These are phyloP conservation scores for Sporisorium reilianum DNA, from an alignment of 1,284 basidiomycete species.

Conservation along the genomic window DNA sequence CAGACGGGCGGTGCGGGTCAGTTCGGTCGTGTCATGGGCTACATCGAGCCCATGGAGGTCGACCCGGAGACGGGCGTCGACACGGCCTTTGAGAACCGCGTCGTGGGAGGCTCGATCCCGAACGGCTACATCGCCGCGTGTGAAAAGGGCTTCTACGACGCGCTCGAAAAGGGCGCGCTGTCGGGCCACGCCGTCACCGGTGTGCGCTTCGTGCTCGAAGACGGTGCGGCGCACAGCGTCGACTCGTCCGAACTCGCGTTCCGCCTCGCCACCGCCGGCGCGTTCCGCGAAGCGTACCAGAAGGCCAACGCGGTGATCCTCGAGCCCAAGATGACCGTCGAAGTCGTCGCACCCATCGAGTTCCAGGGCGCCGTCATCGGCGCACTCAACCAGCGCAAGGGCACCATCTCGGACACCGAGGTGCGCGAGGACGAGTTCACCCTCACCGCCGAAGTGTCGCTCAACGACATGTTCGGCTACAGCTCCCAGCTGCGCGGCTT, in stretches of 20 bases:
- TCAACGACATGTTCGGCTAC: slow-evolving; percentile 99
- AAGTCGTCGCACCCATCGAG: slow-evolving; percentile 94
- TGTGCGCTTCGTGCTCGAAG: slow-evolving; percentile 87
- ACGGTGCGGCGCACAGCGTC: slow-evolving; percentile 92
- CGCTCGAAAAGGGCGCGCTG: slow-evolving; percentile 88
- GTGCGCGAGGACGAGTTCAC: slow-evolving; percentile 98
- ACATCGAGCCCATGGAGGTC: slow-evolving; percentile 88
- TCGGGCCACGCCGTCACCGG: slow-evolving; percentile 91
- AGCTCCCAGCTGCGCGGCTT: slow-evolving; percentile 78
- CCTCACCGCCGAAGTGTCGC: slow-evolving; percentile 86
- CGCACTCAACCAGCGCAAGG: slow-evolving; percentile 90
- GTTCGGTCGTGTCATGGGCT: slow-evolving; percentile 90
- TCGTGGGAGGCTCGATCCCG: slow-evolving; percentile 94
- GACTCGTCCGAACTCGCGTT: slow-evolving; percentile 98
- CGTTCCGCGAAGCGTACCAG: slow-evolving; percentile 90
- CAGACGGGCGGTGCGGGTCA: slow-evolving; percentile 98
- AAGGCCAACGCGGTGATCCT: slow-evolving; percentile 84
- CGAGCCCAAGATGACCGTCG: slow-evolving; percentile 98
- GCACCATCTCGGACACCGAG: slow-evolving; percentile 95
- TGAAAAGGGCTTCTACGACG: slow-evolving; percentile 97
- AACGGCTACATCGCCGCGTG: slow-evolving; percentile 92
- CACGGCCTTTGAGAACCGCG: slow-evolving; percentile 85
- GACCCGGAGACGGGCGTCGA: slow-evolving; percentile 86
- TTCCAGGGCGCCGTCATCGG: slow-evolving; percentile 98
- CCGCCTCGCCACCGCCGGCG: slow-evolving; percentile 87